Conservation (phyloP, 495 filamentous ascomycete species). For the Umbilicaria muhlenbergii region DNA sequence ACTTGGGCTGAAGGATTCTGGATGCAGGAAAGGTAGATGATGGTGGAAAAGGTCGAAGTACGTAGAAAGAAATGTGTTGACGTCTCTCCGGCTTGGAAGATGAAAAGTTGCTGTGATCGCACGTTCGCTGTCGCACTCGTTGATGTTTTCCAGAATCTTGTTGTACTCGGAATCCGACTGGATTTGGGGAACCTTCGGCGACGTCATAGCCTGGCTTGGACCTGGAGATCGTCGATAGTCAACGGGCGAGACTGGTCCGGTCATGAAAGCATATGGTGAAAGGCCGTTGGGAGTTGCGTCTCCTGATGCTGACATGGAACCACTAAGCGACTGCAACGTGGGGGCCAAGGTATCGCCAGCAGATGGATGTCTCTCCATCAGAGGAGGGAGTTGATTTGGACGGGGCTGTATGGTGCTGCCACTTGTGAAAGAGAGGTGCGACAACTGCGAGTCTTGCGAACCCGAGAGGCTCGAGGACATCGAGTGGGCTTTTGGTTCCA, state of each 20-base stretch:
- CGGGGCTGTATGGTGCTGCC: slow-evolving; percentile 36
- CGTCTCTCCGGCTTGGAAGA: slow-evolving; percentile 53
- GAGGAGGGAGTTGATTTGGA: slow-evolving; percentile 43
- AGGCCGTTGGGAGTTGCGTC: slow-evolving; percentile 66
- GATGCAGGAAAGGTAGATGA: slow-evolving; percentile 91
- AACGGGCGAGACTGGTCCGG: slow-evolving; percentile 53
- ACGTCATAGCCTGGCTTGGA: slow-evolving; percentile 44
- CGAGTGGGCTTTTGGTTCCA: slow-evolving; percentile 53
- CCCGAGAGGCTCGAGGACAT: slow-evolving; percentile 45
- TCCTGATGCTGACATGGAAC: slow-evolving; percentile 51
- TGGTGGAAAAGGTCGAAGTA: slow-evolving; percentile 98
- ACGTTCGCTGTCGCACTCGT: slow-evolving; percentile 57
- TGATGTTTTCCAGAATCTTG: slow-evolving; percentile 83
- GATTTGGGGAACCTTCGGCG: slow-evolving; percentile 53
- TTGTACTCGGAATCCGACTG: slow-evolving; percentile 25
- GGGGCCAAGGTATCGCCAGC: slow-evolving; percentile 42
- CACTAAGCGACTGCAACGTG: slow-evolving; percentile 49
- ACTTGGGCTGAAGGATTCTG: slow-evolving; percentile 74
- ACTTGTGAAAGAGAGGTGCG: slow-evolving; percentile 38
- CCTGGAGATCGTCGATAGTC: slow-evolving; percentile 54
- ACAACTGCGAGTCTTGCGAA: slow-evolving; percentile 50
- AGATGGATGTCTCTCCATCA: slow-evolving; percentile 48
- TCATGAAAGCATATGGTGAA: slow-evolving; percentile 63
- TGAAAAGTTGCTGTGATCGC: slow-evolving; percentile 83
- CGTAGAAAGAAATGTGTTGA: slow-evolving; percentile 84